A percentile compares a stretch with the other conserved stretches of the same genome.
These are phyloP conservation scores for Aspergillus sp. DNA, from an alignment of 2,329 filamentous ascomycete species.

Conservation along the genomic window DNA sequence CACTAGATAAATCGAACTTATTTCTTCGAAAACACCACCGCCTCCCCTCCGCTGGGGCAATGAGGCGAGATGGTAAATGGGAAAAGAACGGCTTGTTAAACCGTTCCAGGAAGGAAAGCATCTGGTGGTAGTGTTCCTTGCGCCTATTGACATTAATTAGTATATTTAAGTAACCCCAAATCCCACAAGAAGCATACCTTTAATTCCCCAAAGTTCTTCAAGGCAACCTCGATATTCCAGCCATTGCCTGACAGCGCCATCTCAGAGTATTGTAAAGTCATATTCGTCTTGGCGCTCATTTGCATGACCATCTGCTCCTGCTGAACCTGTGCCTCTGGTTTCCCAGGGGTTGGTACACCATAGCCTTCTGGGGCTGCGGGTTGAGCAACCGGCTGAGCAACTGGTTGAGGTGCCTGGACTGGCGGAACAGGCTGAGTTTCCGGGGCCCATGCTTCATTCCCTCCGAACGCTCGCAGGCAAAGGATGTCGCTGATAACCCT, in stretches of 20 bases:
- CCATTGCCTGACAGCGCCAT: constrained; percentile 74
- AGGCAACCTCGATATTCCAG: constrained; percentile 75
- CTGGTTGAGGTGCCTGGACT: constrained; percentile 7
- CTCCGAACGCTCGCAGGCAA: constrained; percentile 64
- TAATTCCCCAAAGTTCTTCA: constrained; percentile 69
- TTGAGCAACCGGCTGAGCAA: constrained; percentile 18
- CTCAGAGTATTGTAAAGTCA: constrained; percentile 73
- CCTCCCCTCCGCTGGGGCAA: background rate
- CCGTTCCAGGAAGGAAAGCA: constrained; percentile 39
- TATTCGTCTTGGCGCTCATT: constrained; percentile 70
- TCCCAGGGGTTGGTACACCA: constrained; percentile 38
- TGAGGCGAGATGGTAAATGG: background rate
- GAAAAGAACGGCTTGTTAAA: constrained; percentile 3
- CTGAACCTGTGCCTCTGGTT: constrained; percentile 49
- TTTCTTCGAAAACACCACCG: constrained; percentile 4
- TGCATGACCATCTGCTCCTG: constrained; percentile 66
- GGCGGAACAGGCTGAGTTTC: constrained; percentile 27
- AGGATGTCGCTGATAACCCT: constrained; percentile 78
- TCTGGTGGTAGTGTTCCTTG: constrained; percentile 44
- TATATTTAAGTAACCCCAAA: background rate
- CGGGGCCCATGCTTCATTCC: constrained; percentile 47
- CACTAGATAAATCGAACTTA: constrained; percentile 4
- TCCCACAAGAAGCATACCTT: constrained; percentile 51
- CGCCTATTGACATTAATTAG: constrained; percentile 22
- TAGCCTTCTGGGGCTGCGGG: constrained; percentile 34